phyloP scores from a whole-genome alignment of 202 grass and related monocot genomes.

The Digitaria exilis region DNA sequence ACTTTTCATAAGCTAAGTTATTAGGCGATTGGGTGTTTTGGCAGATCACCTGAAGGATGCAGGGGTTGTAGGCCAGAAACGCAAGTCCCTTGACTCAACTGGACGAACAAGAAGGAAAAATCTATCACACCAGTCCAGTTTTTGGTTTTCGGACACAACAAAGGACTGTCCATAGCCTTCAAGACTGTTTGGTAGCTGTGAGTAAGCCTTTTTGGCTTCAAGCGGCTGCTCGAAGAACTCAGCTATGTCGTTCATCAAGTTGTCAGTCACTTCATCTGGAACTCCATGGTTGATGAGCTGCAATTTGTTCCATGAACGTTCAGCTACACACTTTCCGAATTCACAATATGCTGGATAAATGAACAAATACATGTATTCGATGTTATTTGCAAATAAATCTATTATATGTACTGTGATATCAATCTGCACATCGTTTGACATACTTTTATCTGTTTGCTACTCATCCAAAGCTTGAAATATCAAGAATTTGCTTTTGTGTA shows the following conservation, averaged over 20 bases:
- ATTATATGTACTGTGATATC: background rate
- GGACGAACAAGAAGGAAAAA: constrained; percentile 38
- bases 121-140: constrained; percentile 58
- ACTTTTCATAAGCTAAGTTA: background rate
- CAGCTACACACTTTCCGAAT: background rate
- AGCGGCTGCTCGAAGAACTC: constrained; percentile 55
- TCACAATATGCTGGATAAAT: background rate
- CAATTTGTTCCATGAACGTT: constrained; percentile 6
- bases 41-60: constrained; percentile 42
- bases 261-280: constrained; percentile 24
- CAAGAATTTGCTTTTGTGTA: background rate
- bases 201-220: constrained; percentile 51
- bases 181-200: background rate
- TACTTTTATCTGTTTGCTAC: background rate
- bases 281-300: constrained; percentile 49
- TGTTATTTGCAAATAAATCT: background rate
- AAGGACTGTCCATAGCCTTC: constrained; percentile 67
- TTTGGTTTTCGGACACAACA: constrained; percentile 47
- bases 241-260: background rate
- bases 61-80: constrained; percentile 43
- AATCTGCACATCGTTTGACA: background rate
- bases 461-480: background rate
- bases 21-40: background rate
- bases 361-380: background rate
- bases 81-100: constrained; percentile 14